Percentiles rank a stretch among this genome's conserved stretches.
phyloP scores from a whole-genome alignment of 768 basidiomycete species.

The Mycena vitilis region DNA sequence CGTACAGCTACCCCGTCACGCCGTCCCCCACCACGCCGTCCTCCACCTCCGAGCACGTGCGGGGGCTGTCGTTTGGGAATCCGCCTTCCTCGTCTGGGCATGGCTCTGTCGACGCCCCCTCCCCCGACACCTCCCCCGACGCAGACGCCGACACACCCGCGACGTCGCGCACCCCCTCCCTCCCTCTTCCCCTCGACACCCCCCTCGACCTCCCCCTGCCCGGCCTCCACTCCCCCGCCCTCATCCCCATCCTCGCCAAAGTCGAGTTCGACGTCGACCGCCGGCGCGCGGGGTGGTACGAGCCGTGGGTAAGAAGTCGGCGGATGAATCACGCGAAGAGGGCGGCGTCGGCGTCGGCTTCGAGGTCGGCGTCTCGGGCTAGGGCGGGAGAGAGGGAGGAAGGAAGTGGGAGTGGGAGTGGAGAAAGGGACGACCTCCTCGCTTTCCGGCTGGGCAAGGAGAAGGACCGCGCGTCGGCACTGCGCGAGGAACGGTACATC shows the following conservation, averaged over 20 bases:
- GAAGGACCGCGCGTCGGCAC: background rate
- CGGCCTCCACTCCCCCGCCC: conserved; percentile 69
- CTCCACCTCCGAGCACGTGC: conserved; percentile 55
- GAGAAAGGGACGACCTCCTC: too few relatives aligned
- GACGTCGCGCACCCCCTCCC: conserved; percentile 53
- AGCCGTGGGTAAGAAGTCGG: conserved; percentile 82
- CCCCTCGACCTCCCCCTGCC: conserved; percentile 79
- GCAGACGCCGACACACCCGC: conserved; percentile 50
- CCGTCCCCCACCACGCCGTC: conserved; percentile 68
- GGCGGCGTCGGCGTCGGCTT: too few relatives aligned
- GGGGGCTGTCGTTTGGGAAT: too few relatives aligned
- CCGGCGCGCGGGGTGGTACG: conserved; percentile 84
- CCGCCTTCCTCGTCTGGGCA: conserved; percentile 48
- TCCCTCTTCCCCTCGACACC: too few relatives aligned
- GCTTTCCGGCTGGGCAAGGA: conserved; percentile 28
- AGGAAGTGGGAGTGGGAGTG: too few relatives aligned
- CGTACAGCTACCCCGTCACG: conserved; percentile 40
- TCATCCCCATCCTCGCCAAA: conserved; percentile 90
- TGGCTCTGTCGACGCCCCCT: conserved; percentile 47
- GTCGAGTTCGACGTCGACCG: conserved; percentile 95
- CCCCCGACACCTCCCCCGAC: conserved; percentile 56
- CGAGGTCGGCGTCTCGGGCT: too few relatives aligned
- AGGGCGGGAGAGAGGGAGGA: background rate
- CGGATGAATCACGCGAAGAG: conserved; percentile 68
- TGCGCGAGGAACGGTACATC: conserved; percentile 44